Conservation (phyloP, 305 asterid genomes). For the Fraxinus paxiana region DNA sequence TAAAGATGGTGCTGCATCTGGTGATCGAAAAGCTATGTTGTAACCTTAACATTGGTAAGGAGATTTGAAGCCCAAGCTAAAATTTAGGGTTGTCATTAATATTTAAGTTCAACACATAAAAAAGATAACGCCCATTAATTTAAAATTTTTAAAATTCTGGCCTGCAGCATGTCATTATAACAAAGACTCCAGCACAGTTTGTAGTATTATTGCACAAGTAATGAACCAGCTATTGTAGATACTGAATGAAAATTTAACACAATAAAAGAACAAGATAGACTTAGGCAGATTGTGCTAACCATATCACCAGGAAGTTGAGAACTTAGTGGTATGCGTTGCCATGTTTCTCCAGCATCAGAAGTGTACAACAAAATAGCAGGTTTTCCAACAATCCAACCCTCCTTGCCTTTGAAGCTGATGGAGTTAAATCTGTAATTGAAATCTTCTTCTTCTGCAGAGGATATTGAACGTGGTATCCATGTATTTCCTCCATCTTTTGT, state of each 20-base stretch:
- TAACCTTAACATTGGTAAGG: neutral
- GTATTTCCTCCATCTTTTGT: constrained; percentile 91
- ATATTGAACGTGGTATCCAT: constrained; percentile 76
- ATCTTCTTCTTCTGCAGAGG: constrained; percentile 95
- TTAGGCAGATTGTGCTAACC: constrained; percentile 26
- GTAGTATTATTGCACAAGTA: neutral
- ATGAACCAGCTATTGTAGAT: neutral
- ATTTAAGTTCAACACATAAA: neutral
- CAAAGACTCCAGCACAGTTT: neutral
- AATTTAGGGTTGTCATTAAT: neutral
- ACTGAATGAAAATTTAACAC: neutral
- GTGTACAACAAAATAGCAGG: constrained; percentile 77
- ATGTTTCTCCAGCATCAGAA: constrained; percentile 56
- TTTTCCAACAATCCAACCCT: constrained; percentile 97
- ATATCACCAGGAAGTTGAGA: constrained; percentile 65
- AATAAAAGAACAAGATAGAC: neutral
- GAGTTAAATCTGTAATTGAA: constrained; percentile 83
- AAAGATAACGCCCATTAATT: neutral
- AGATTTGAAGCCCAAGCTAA: neutral
- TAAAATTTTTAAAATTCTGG: neutral
- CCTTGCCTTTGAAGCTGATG: constrained; percentile 90
- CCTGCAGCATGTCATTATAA: neutral
- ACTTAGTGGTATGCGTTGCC: constrained; percentile 59
- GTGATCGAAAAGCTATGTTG: neutral
- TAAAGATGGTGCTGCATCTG: neutral